Evolutionary conservation across 306 rosid genomes (phyloP), one percentile per base, ranked within the genome.

Genomic region (Lathyrus tuberosus): DNA sequence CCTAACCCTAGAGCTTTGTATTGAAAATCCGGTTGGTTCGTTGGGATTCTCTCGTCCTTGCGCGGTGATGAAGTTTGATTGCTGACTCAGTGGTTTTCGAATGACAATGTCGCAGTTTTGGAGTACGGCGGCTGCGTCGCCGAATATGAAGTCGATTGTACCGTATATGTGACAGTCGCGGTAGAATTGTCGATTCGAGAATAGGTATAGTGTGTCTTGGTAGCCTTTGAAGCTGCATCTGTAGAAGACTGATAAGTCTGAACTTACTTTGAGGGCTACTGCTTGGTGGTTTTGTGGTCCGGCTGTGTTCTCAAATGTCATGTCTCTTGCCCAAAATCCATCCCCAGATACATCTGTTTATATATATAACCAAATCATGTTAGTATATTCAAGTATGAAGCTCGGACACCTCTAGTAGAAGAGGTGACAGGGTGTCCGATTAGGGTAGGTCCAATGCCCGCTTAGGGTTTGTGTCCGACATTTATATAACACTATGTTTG

Each of bases 251-350:
- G 89, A 57, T 0, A 61, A 41, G 73, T 91, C 89, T 10, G 89
- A 88, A 54, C 88, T 82, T 3, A 82, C 87, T 17, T 84, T 76
- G 0, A 85, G 59, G 9, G 96, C 90, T 72, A 92, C 90, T 5
- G 89, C 92, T 59, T 92, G 90, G 26, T 87, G 86, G 70, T 79
- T 86, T 1, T 72, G 69, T 2, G 92, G 92, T 0, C 90, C 89
- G 11, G 89, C 90, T 2, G 79, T 84, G 90, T 92, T 92, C 85
- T 87, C 92, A 28, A 89, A 85, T 16, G 90, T 83, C 47, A 91
- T 79, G 58, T 87, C 91, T 41, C 86, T 76, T 5, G 87, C 95
- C 96, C 88, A 92, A 26, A 92, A 89, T 7, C 89, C 96, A 77
- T 89, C 97, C 5, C 95, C 91, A 0, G 84, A 82, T 51, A 87